These are phyloP conservation scores for Lactarius tabidus DNA, from an alignment of 768 basidiomycete genomes.

Conservation along the genomic window DNA sequence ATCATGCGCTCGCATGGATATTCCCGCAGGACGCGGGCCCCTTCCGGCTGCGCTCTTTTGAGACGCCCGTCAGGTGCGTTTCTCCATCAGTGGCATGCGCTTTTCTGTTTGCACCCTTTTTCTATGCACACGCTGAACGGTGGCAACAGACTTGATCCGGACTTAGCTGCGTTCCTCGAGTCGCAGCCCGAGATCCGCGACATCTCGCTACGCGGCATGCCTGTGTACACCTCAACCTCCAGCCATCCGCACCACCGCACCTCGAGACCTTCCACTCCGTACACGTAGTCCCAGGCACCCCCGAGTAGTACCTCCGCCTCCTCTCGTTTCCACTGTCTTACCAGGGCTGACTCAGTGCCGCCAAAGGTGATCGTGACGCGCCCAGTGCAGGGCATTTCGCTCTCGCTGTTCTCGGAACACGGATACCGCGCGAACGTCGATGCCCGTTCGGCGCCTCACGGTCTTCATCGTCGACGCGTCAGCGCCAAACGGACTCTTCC, in stretches of 20 bases:
- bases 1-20: slow-evolving; percentile 40
- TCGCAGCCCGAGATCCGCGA: slow-evolving; percentile 46
- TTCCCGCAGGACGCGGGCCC: slow-evolving; percentile 39
- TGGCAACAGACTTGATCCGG: slow-evolving; percentile 30
- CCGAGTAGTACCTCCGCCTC: background rate
- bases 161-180: slow-evolving; percentile 49
- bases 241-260: slow-evolving; percentile 42
- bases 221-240: slow-evolving; percentile 36
- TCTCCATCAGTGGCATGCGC: background rate
- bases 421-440: slow-evolving; percentile 35
- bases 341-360: background rate
- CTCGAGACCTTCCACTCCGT: slow-evolving; percentile 51
- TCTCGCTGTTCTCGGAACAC: slow-evolving; percentile 47
- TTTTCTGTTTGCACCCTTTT: too few species aligned
- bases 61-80: slow-evolving; percentile 51
- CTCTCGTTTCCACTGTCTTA: too few species aligned
- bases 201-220: slow-evolving; percentile 53
- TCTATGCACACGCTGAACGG: background rate
- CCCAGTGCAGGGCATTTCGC: slow-evolving; percentile 48
- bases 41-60: slow-evolving; percentile 45
- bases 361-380: slow-evolving; percentile 43
- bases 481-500: slow-evolving; percentile 40
- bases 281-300: slow-evolving; percentile 45
- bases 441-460: slow-evolving; percentile 47
- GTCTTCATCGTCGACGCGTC: slow-evolving; percentile 53